phyloP scores from a whole-genome alignment of 257 asterid species.

The Lycium barbarum region DNA sequence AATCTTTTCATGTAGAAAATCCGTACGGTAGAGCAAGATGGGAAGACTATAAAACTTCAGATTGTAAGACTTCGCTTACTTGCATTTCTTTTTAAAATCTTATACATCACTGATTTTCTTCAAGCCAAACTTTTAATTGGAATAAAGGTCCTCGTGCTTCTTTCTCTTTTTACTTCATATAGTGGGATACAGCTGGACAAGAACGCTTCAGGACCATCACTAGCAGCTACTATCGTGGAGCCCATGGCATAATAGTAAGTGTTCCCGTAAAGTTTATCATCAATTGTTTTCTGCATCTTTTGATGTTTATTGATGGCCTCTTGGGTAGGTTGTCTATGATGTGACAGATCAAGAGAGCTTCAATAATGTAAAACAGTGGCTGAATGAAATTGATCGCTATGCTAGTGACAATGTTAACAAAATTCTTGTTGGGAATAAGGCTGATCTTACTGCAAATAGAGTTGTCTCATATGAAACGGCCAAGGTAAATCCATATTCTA shows the following conservation, averaged over 20 bases:
- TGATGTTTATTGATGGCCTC: neutral
- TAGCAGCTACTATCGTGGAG: conserved; percentile 29
- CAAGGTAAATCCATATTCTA: conserved; percentile 19
- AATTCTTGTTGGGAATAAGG: conserved; percentile 30
- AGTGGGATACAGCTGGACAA: conserved; percentile 34
- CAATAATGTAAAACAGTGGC: conserved; percentile 29
- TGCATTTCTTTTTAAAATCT: neutral
- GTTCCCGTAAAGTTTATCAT: neutral
- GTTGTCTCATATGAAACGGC: conserved; percentile 27
- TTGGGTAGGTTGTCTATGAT: conserved; percentile 26
- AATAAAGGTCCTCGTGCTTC: neutral
- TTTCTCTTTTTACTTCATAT: neutral
- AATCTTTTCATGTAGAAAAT: conserved; percentile 53
- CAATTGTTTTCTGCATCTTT: conserved; percentile 2
- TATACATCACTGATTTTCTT: neutral
- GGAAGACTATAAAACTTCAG: conserved; percentile 44
- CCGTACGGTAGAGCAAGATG: conserved; percentile 72
- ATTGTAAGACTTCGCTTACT: conserved; percentile 26
- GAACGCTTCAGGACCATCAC: conserved; percentile 30
- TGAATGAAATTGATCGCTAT: conserved; percentile 30
- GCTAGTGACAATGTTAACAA: conserved; percentile 30
- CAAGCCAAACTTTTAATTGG: conserved; percentile 2
- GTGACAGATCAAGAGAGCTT: conserved; percentile 30
- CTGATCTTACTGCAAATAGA: conserved; percentile 30
- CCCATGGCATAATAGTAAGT: conserved; percentile 28